Conservation (phyloP, 106 monocot species). For the Narthecium ossifragum region DNA sequence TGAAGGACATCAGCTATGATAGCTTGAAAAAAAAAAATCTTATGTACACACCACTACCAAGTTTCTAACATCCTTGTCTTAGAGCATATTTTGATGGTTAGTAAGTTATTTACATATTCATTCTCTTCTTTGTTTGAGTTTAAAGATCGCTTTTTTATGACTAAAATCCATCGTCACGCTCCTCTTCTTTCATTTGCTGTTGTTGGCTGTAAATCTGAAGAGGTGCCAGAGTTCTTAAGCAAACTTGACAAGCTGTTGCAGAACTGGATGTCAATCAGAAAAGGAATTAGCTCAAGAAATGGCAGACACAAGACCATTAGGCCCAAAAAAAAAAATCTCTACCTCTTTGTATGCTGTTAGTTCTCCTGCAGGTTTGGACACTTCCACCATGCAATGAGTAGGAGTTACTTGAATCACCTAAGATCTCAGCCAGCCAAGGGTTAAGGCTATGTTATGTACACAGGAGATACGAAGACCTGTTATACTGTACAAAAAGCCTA, state of each 20-base stretch:
- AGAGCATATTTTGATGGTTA: no score
- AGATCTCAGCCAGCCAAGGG: not conserved
- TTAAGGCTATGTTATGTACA: not conserved
- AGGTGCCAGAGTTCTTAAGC: constrained; percentile 19
- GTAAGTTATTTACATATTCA: no score
- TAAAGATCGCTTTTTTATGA: no score
- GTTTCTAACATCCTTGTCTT: no score
- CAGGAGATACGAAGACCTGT: not conserved
- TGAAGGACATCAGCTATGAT: no score
- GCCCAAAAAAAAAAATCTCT: not conserved
- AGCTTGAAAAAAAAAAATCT: no score
- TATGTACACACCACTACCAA: no score
- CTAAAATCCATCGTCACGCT: not conserved
- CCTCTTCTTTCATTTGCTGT: not conserved
- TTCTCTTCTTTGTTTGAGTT: no score
- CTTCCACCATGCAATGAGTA: constrained; percentile 48
- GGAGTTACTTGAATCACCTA: constrained; percentile 71
- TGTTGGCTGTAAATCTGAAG: constrained; percentile 4
- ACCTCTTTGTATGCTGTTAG: constrained; percentile 49
- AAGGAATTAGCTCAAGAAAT: not conserved
- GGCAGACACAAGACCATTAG: not conserved
- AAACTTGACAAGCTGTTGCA: constrained; percentile 46
- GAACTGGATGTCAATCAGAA: constrained; percentile 24
- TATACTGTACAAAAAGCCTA: no score
- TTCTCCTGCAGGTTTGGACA: constrained; percentile 47